These are phyloP conservation scores for Colletotrichum plurivorum DNA, from an alignment of 2,329 filamentous ascomycete genomes.

Conservation along the genomic window DNA sequence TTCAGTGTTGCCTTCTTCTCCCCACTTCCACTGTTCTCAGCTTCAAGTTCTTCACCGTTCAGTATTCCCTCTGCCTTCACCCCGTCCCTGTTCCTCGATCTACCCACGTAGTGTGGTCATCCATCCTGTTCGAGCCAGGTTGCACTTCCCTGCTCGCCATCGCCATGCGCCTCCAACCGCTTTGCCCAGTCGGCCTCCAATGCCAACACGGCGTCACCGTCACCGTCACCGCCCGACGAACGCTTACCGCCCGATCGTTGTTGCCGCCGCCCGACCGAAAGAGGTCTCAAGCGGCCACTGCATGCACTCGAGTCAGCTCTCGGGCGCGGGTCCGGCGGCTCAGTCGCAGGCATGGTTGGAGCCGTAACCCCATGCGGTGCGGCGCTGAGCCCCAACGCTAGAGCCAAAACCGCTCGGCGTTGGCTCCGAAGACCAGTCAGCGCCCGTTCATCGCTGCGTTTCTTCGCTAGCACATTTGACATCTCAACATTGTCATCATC, in stretches of 20 bases:
- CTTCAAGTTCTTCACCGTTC: too few relatives aligned
- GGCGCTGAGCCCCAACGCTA: not conserved
- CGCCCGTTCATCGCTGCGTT: not conserved
- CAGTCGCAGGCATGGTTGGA: not conserved
- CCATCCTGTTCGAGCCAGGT: conserved; percentile 1
- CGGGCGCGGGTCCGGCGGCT: conserved; percentile 5
- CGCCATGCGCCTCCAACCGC: not conserved
- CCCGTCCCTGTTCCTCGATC: not conserved
- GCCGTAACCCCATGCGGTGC: not conserved
- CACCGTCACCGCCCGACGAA: too few relatives aligned
- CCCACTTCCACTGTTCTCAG: not conserved
- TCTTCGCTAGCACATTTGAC: not conserved
- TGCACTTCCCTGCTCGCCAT: not conserved
- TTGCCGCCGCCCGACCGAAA: too few relatives aligned
- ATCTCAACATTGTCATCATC: not conserved
- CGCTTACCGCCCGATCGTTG: too few relatives aligned
- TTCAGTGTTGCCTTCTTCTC: not conserved
- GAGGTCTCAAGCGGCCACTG: too few relatives aligned
- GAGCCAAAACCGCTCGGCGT: conserved; percentile 7
- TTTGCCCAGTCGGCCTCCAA: not conserved
- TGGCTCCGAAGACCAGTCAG: conserved; percentile 10
- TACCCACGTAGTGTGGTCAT: not conserved
- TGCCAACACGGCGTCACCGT: conserved; percentile 1
- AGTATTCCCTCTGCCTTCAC: not conserved
- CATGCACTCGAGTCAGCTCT: not conserved